Percentiles rank a stretch among this genome's conserved stretches.
Conservation (phyloP, 495 filamentous ascomycete genomes). For the Daldinia decipiens region DNA sequence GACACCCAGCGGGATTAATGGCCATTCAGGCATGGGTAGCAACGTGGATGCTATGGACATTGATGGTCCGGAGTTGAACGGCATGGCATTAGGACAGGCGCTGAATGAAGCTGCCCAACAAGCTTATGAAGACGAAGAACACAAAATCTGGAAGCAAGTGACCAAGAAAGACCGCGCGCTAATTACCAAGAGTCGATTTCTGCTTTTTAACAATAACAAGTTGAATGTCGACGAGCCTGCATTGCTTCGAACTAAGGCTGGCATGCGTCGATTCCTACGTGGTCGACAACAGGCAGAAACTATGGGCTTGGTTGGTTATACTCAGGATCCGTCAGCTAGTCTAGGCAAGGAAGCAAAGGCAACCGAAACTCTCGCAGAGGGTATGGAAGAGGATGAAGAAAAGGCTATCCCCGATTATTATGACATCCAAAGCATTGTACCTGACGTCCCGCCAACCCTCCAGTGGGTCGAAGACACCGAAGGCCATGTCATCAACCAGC, state of each 20-base stretch:
- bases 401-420: slow-evolving; percentile 91
- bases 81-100: slow-evolving; percentile 64
- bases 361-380: slow-evolving; percentile 84
- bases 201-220: slow-evolving; percentile 83
- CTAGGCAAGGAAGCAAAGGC: slow-evolving; percentile 55
- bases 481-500: slow-evolving; percentile 84
- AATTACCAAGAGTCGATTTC: slow-evolving; percentile 80
- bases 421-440: slow-evolving; percentile 83
- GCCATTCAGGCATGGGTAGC: slow-evolving; percentile 68
- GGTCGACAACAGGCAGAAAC: slow-evolving; percentile 70
- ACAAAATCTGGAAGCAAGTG: slow-evolving; percentile 98
- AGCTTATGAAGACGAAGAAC: slow-evolving; percentile 80
- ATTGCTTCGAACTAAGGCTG: slow-evolving; percentile 74
- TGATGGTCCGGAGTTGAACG: slow-evolving; percentile 74
- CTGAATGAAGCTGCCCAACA: slow-evolving; percentile 64
- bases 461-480: slow-evolving; percentile 89
- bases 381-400: slow-evolving; percentile 87
- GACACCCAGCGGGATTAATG: slow-evolving; percentile 80
- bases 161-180: slow-evolving; percentile 96
- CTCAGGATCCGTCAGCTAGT: slow-evolving; percentile 57
- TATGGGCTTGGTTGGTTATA: slow-evolving; percentile 50
- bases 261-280: slow-evolving; percentile 77
- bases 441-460: slow-evolving; percentile 78
- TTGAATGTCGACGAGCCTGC: slow-evolving; percentile 90
- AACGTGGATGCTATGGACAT: slow-evolving; percentile 85